phyloP scores from a whole-genome alignment of 345 rosid genomes.

The Euphorbia pulcherrima region DNA sequence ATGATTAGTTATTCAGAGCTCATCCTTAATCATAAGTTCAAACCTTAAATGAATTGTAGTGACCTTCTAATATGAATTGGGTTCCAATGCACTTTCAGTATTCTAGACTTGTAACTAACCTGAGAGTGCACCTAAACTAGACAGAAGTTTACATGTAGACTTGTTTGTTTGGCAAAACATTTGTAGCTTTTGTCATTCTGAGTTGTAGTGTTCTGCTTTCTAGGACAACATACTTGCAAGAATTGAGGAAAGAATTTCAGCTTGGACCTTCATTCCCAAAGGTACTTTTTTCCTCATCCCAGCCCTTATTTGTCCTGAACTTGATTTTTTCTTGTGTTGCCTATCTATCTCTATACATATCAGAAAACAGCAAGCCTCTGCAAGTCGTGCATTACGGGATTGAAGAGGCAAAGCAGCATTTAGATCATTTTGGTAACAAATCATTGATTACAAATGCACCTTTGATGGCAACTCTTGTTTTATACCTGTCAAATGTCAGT shows the following conservation, averaged over 20 bases:
- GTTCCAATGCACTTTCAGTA: not conserved
- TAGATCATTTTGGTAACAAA: constrained; percentile 50
- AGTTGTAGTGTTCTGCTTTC: constrained; percentile 14
- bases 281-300: constrained; percentile 30
- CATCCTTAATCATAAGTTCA: not conserved
- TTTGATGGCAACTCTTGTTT: constrained; percentile 62
- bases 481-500: constrained; percentile 68
- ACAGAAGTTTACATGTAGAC: too few relatives aligned
- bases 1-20: constrained; percentile 1
- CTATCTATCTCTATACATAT: constrained; percentile 14
- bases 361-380: constrained; percentile 59
- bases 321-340: constrained; percentile 5
- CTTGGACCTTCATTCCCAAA: constrained; percentile 85
- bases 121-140: not conserved
- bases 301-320: not conserved
- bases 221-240: constrained; percentile 60
- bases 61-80: not conserved
- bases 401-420: constrained; percentile 41
- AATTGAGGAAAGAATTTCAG: constrained; percentile 72
- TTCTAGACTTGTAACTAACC: not conserved
- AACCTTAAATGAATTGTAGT: not conserved
- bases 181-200: constrained; percentile 8
- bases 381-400: constrained; percentile 42
- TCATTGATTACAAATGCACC: constrained; percentile 27
- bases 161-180: not conserved